Evolutionary conservation across 139 green algal species (phyloP).

Genomic region (Tetraselmis chui): DNA sequence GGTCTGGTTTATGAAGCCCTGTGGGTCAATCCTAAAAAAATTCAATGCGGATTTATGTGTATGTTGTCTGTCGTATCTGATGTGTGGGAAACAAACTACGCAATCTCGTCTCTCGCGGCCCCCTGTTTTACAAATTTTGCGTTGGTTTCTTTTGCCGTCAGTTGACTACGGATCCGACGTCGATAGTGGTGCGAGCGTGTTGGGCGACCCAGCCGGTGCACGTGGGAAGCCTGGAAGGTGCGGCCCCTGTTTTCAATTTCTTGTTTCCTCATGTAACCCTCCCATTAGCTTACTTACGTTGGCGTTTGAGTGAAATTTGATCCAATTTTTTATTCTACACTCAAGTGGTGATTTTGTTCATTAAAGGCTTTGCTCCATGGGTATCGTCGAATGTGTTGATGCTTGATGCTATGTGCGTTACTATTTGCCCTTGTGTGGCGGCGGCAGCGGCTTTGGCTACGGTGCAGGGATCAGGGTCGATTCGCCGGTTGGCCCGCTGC

Average conservation of each 20-base stretch:
- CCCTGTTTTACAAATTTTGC: too few species aligned
- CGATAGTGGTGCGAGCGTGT: conserved; percentile 70
- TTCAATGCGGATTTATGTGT: background rate
- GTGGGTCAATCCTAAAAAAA: background rate
- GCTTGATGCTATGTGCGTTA: conserved; percentile 66
- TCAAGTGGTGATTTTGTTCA: too few species aligned
- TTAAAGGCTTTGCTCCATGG: too few species aligned
- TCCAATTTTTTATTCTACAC: too few species aligned
- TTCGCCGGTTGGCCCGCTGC: conserved; percentile 83
- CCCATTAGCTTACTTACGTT: too few species aligned
- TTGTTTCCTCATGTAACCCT: too few species aligned
- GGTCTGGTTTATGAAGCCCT: background rate
- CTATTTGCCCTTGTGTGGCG: too few species aligned
- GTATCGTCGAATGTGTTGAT: conserved; percentile 80
- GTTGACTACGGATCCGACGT: conserved; percentile 87
- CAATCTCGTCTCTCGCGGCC: too few species aligned
- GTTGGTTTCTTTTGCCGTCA: background rate
- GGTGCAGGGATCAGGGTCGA: conserved; percentile 81
- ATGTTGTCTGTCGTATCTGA: background rate
- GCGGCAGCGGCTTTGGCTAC: conserved; percentile 74
- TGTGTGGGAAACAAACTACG: too few species aligned
- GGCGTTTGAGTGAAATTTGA: too few species aligned
- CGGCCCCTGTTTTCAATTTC: background rate
- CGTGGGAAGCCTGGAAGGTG: conserved; percentile 71
- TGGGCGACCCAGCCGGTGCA: conserved; percentile 80